phyloP scores from a whole-genome alignment of 257 asterid species.

The Cordia subcordata region DNA sequence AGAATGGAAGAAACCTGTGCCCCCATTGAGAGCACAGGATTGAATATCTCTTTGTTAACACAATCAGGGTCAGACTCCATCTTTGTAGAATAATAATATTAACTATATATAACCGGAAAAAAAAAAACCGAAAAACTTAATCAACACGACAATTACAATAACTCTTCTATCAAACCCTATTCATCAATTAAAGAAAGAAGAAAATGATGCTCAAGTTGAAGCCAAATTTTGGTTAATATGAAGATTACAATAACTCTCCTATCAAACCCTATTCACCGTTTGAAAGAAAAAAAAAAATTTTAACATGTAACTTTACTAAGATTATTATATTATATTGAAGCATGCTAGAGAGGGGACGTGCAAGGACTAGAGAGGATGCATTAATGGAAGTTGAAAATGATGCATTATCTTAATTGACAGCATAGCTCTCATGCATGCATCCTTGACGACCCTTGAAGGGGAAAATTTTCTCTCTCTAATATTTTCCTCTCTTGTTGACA shows the following conservation, averaged over 20 bases:
- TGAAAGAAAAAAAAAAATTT: too few species aligned
- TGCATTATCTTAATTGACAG: too few species aligned
- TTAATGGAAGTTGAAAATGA: not conserved
- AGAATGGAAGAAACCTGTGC: slow-evolving; percentile 82
- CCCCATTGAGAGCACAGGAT: slow-evolving; percentile 80
- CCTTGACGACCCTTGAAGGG: not conserved
- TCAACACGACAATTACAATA: too few species aligned
- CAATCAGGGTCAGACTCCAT: slow-evolving; percentile 22
- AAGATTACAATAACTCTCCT: too few species aligned
- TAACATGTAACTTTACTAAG: too few species aligned
- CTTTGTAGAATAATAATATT: not conserved
- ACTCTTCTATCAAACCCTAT: too few species aligned
- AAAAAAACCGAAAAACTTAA: not conserved
- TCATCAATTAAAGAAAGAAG: too few species aligned
- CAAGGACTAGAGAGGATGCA: slow-evolving; percentile 4
- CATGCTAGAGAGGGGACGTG: slow-evolving; percentile 5
- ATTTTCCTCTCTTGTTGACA: not conserved
- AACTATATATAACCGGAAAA: not conserved
- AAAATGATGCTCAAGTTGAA: too few species aligned
- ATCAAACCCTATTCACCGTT: too few species aligned
- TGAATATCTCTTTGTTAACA: slow-evolving; percentile 50
- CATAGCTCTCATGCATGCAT: too few species aligned
- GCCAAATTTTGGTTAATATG: too few species aligned
- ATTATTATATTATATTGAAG: too few species aligned
- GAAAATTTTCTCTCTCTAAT: not conserved